These are phyloP conservation scores for Bipolaris oryzae DNA, from an alignment of 2,329 filamentous ascomycete genomes.

Conservation along the genomic window DNA sequence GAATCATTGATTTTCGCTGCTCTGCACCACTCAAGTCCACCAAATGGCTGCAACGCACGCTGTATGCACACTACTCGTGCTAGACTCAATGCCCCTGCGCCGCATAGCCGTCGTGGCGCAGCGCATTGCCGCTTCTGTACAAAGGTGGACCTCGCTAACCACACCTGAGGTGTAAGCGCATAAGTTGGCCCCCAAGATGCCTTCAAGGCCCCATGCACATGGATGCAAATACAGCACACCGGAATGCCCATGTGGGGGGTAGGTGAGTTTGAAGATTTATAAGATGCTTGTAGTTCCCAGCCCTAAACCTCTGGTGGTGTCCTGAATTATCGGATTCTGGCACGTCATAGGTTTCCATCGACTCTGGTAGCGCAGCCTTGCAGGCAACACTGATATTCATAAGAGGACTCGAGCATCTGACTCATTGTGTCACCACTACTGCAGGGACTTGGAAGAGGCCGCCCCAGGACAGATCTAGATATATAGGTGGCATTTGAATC, in stretches of 20 bases:
- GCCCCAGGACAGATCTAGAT: conserved; percentile 1
- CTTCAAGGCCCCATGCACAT: conserved; percentile 12
- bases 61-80: conserved; percentile 4
- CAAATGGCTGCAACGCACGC: neutral
- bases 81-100: conserved; percentile 17
- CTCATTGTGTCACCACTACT: neutral
- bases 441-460: conserved; percentile 10
- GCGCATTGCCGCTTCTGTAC: conserved; percentile 14
- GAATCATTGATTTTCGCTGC: neutral
- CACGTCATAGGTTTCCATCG: conserved; percentile 13
- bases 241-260: conserved; percentile 8
- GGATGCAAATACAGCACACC: conserved; percentile 18
- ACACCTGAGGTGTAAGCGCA: conserved; percentile 14
- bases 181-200: conserved; percentile 19
- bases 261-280: conserved; percentile 12
- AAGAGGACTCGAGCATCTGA: conserved; percentile 10
- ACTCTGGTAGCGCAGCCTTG: conserved; percentile 16
- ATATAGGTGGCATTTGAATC: conserved; percentile 3
- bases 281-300: conserved; percentile 7
- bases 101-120: conserved; percentile 30
- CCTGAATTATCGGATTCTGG: neutral
- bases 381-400: conserved; percentile 17
- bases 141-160: conserved; percentile 12
- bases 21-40: neutral
- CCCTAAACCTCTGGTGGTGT: neutral